These are phyloP conservation scores for Ceriops zippeliana DNA, from an alignment of 345 rosid genomes.

Conservation along the genomic window DNA sequence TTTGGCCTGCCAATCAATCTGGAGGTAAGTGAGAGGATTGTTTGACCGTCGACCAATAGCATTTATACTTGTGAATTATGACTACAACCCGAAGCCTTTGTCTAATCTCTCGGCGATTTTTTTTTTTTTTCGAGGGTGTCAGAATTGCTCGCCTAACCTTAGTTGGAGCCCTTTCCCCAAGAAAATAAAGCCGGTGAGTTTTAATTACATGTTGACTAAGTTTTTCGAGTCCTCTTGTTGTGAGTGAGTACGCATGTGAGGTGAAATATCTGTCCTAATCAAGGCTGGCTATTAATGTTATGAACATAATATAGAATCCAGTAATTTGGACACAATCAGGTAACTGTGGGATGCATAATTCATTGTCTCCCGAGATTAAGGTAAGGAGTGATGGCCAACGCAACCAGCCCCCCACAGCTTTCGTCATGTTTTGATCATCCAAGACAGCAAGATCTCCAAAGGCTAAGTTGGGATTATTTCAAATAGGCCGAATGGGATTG, in stretches of 20 bases:
- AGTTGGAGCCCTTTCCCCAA: background rate
- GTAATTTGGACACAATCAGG: background rate
- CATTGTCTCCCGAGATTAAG: constrained; percentile 19
- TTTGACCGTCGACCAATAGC: too few relatives aligned
- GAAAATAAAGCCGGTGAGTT: background rate
- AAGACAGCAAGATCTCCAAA: constrained; percentile 9
- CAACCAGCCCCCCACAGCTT: constrained; percentile 27
- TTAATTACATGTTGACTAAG: background rate
- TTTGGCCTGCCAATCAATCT: too few relatives aligned
- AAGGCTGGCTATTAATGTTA: background rate
- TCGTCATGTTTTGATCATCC: background rate
- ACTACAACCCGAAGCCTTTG: too few relatives aligned
- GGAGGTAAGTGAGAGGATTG: too few relatives aligned
- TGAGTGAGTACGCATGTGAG: background rate
- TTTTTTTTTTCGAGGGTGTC: too few relatives aligned
- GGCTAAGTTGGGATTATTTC: constrained; percentile 9
- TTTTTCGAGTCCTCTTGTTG: background rate
- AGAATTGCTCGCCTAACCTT: background rate
- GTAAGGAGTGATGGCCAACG: constrained; percentile 25
- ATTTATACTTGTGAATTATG: too few relatives aligned
- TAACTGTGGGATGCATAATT: constrained; percentile 13
- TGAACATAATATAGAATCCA: too few relatives aligned
- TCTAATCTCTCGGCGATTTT: too few relatives aligned
- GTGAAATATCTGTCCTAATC: background rate
- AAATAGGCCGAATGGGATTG: constrained; percentile 6